phyloP scores from a whole-genome alignment of 192 early-diverging fungal genomes.

The Entomortierella chlamydospora region DNA sequence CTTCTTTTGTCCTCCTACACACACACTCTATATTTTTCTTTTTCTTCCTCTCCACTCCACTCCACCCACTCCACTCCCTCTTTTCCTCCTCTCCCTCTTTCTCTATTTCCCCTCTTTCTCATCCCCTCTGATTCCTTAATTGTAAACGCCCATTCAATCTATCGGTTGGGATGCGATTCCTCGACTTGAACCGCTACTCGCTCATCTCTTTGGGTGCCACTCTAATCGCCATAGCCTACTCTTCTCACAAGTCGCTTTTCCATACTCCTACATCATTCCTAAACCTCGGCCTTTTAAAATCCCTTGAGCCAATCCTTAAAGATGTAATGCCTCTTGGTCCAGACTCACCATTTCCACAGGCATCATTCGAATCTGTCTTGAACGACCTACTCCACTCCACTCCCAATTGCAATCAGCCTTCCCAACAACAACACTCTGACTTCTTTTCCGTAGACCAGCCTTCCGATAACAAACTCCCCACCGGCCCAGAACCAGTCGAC shows the following conservation, averaged over 20 bases:
- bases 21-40: not conserved
- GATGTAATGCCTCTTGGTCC: conserved; percentile 42
- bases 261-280: conserved; percentile 46
- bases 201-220: conserved; percentile 45
- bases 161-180: conserved; percentile 42
- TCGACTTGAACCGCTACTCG: conserved; percentile 54
- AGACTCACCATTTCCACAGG: conserved; percentile 20
- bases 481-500: conserved; percentile 2
- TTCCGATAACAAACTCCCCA: not conserved
- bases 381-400: conserved; percentile 14
- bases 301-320: conserved; percentile 49
- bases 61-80: too few species aligned
- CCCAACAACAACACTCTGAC: conserved; percentile 9
- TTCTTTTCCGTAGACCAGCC: not conserved
- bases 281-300: conserved; percentile 49
- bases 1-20: too few species aligned
- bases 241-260: conserved; percentile 48
- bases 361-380: conserved; percentile 22
- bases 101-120: too few species aligned
- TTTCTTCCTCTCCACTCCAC: too few species aligned
- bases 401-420: not conserved
- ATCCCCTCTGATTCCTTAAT: too few species aligned
- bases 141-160: not conserved
- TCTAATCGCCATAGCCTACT: conserved; percentile 43
- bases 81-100: not conserved